Evolutionary conservation across 2,329 filamentous ascomycete genomes (phyloP), one percentile per base, ranked within the genome.

Genomic region (Lojkania enalia): DNA sequence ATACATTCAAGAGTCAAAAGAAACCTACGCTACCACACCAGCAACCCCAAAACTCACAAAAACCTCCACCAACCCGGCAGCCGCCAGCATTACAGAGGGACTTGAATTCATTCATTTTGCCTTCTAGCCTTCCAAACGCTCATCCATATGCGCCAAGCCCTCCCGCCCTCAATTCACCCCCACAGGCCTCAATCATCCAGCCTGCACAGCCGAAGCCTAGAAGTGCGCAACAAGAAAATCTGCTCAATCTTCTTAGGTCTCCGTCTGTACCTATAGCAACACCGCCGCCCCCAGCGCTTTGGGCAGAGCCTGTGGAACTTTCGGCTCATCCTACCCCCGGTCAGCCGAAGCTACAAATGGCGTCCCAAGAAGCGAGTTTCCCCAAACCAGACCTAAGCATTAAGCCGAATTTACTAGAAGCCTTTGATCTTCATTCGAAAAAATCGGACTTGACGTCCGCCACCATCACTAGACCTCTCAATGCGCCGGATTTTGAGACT

Each of bases 1-100:
- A 78, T 54, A 74, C 78, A 1, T 84, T 86, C 70, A 84, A 77
- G 48, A 59, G 60, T 12, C 57, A 56, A 11, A 58, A 63, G 20
- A 63, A 62, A 39, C 54, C 60, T 42, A 46, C 54, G 30, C 49
- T 42, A 16, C 44, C 49, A 20, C 44, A 48, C 14, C 48, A 52
- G 12, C 49, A 49, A 19, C 46, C 52, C 23, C n/a, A n/a, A n/a
- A n/a, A n/a, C n/a, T n/a, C n/a, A n/a, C 55, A 56, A 44, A 52
- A 36, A 21, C 40, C 52, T 7, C 52, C 58, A 13, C 57, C 61
- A n/a, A 57, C 36, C 33, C 48, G 55, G 33, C 54, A 60, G 20
- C 55, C 55, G 20, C 51, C 58, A 2, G 51, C 54, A 31, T 50
- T 59, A 5, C 54, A 63, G 4, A 47, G 45, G 9, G 48, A 52